Conservation (phyloP, 352 stramenopile genomes). For the Globisporangium nagaii region DNA sequence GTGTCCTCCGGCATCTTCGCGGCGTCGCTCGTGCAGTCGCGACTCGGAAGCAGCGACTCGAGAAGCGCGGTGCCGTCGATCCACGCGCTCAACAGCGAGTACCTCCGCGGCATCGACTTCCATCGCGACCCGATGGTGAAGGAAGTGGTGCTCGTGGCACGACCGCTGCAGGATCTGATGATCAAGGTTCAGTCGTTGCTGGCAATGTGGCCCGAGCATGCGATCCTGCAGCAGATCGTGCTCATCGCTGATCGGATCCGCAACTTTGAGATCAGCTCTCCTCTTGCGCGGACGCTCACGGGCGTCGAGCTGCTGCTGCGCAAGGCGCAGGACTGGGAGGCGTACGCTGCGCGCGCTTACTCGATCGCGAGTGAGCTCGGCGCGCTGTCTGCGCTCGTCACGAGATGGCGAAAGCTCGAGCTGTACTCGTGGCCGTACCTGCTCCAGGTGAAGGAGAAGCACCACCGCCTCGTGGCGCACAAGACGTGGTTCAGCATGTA, state of each 20-base stretch:
- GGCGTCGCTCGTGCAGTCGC: slow-evolving; percentile 63
- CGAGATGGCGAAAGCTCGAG: slow-evolving; percentile 97
- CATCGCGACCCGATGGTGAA: slow-evolving; percentile 91
- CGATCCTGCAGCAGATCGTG: slow-evolving; percentile 94
- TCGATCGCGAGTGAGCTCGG: slow-evolving; percentile 89
- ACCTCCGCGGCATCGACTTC: slow-evolving; percentile 88
- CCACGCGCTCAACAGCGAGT: slow-evolving; percentile 60
- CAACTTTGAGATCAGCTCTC: slow-evolving; percentile 84
- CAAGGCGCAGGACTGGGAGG: slow-evolving; percentile 98
- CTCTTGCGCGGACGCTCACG: slow-evolving; percentile 89
- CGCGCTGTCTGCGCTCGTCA: slow-evolving; percentile 92
- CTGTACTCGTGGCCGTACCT: slow-evolving; percentile 96
- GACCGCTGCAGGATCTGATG: slow-evolving; percentile 87
- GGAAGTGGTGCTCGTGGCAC: slow-evolving; percentile 88
- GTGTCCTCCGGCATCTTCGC: slow-evolving; percentile 51
- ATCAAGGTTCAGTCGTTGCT: slow-evolving; percentile 89
- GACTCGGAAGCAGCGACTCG: slow-evolving; percentile 39
- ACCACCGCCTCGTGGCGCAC: slow-evolving; percentile 63
- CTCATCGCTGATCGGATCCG: slow-evolving; percentile 86
- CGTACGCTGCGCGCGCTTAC: slow-evolving; percentile 91
- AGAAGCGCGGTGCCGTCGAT: slow-evolving; percentile 38
- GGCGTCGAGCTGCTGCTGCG: slow-evolving; percentile 95
- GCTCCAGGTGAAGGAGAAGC: slow-evolving; percentile 86
- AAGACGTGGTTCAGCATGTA: slow-evolving; percentile 90
- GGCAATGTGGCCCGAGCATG: slow-evolving; percentile 94